Percentiles rank a stretch among this genome's conserved stretches.
Conservation (phyloP, 2,329 filamentous ascomycete species). For the Botrytis cinerea region DNA sequence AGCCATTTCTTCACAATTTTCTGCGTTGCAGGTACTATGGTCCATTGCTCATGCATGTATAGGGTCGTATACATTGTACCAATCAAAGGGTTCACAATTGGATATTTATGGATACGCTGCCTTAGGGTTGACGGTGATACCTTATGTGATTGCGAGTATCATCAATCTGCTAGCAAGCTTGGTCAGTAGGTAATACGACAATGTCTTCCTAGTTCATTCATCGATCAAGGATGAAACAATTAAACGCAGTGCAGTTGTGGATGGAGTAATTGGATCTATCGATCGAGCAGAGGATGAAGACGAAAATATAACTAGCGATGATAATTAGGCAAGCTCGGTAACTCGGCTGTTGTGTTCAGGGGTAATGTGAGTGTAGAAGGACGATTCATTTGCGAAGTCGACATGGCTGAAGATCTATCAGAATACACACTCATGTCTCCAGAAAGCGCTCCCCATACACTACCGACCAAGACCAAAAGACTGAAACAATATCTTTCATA, state of each 20-base stretch:
- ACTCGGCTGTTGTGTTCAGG: not conserved
- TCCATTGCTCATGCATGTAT: not conserved
- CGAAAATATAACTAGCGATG: not conserved
- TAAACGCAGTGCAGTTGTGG: not conserved
- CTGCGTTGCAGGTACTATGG: not conserved
- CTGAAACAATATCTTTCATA: not conserved
- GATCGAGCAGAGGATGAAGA: not conserved
- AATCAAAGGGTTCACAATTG: not conserved
- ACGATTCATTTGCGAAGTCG: not conserved
- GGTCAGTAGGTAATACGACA: not conserved
- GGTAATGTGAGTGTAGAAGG: not conserved
- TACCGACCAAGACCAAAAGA: not conserved
- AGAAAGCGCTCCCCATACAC: not conserved
- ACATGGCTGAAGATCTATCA: not conserved
- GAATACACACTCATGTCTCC: not conserved
- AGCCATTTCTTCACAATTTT: not conserved
- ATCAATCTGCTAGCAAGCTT: not conserved
- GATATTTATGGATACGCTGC: not conserved
- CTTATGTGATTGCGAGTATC: not conserved
- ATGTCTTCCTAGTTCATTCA: not conserved
- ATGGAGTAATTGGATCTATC: not conserved
- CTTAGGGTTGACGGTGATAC: not conserved
- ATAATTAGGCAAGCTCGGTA: slow-evolving; percentile 14
- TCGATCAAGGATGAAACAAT: not conserved
- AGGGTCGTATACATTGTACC: not conserved